Evolutionary conservation across 257 asterid species (phyloP), one percentile per base, ranked within the genome.

Genomic region (Solanum ossicruentum): DNA sequence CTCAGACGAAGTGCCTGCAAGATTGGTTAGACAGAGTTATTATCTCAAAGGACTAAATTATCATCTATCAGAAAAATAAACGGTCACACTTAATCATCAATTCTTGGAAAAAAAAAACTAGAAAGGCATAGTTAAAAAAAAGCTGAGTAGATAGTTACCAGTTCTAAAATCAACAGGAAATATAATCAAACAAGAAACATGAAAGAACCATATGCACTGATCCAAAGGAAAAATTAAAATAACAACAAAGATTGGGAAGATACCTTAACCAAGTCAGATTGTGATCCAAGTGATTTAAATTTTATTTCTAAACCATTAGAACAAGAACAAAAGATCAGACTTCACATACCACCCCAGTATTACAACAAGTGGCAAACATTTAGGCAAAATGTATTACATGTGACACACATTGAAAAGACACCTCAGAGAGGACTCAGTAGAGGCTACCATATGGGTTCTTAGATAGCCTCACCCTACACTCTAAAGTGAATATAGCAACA

Each of bases 1-100:
- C 98, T 94, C 97, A 97, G 88, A 57, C 97, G 92, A 85, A 97
- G 92, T 84, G 97, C 96, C 99, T 97, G 85, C 73, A 88, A 18
- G 82, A 56, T 81, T 71, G 45, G 51, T 54, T 20, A 84, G 61
- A 65, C 56, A 73, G 49, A 78, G 82, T 52, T 52, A 26, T 51
- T 51, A 52, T 51, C 49, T 26, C 82, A 10, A 28, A 52, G 82
- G 82, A 26, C 17, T 15, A 49, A n/a, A 51, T 26, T 51, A 51
- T 77, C 82, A 51, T 77, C 21, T 77, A 77, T 51, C 60, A n/a
- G 13, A n/a, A 75, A 75, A 75, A 75, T 5, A 23, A 75, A 26
- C 23, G n/a, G n/a, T 23, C 21, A 1, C 41, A 73, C 82, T 77
- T 77, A 77, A 77, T 26, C 41, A 51, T 51, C 82, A 51, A 51